Base-by-base conservation (phyloP, 1,284 basidiomycete genomes). In the Malassezia furfur region DNA sequence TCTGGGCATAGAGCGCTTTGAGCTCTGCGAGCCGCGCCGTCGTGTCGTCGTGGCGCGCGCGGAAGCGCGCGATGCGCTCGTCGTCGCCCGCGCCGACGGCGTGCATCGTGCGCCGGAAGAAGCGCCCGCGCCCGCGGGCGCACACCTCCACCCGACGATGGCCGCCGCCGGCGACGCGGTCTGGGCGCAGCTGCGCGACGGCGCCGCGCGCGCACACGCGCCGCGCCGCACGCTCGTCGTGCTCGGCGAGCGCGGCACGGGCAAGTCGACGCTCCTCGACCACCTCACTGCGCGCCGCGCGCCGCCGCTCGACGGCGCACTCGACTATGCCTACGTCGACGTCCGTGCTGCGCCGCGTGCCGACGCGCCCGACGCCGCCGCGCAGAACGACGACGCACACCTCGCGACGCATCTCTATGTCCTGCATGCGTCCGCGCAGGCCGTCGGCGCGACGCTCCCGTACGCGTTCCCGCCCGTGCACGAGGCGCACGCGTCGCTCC, bases 371-470 rank as follows among this genome's bases (percentile, higher is more conserved):
- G 32, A 34, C 32, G 32, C 25, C 32, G 32, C 32, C 6, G 32
- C 32, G 30, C 6, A 6, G 30, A 5, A 36, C 36, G 36, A 38
- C 36, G 36, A 9, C 25, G 25, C 25, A 3, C 25, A 28, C 25
- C 25, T 28, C 25, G 25, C 25, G 25, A 28, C 25, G 25, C 25
- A 36, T 14, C n/a, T 47, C 38, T 91, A 89, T 74, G 88, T 85
- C 17, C 84, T 91, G 3, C 87, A 90, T 0, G 89, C 88, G 0
- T 84, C 86, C 4, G 80, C 84, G 15, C 76, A 81, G 0, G 80
- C 85, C 2, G 85, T 89, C 64, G 83, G 84, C 2, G 78, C 84
- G 2, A 77, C 96, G n/a, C 74, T 96, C 1, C 87, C 88, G 0
- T 83, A 87, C 60, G 88, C 91, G 54, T 78, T 94, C 17, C 85